These are phyloP conservation scores for Gossypium sturtianum DNA, from an alignment of 345 rosid species.

Conservation along the genomic window DNA sequence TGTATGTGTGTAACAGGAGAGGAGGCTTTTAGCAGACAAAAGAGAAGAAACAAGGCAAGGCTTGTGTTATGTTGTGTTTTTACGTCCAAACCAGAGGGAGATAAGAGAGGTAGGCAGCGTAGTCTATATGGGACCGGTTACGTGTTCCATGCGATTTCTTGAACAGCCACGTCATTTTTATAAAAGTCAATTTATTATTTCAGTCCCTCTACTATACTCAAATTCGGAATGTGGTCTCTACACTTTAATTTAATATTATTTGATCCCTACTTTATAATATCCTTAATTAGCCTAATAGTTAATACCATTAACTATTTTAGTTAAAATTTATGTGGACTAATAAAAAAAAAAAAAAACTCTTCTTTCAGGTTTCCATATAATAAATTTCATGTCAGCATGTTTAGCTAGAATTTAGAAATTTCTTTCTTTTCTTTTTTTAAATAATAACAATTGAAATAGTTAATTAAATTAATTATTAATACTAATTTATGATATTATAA, in stretches of 20 bases:
- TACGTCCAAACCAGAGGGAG: constrained; percentile 20
- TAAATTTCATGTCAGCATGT: background rate
- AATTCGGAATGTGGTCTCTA: background rate
- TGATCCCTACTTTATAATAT: too few relatives aligned
- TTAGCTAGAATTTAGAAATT: too few relatives aligned
- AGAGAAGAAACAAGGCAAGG: constrained; percentile 15
- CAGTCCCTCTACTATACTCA: background rate
- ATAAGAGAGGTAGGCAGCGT: background rate
- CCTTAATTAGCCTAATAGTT: background rate
- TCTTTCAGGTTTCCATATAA: background rate
- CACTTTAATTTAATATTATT: too few relatives aligned
- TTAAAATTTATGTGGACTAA: too few relatives aligned
- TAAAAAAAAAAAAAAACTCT: too few relatives aligned
- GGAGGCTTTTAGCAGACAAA: background rate
- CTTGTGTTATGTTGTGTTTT: constrained; percentile 11
- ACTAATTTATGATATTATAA: too few relatives aligned
- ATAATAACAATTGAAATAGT: too few relatives aligned
- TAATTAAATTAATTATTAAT: too few relatives aligned
- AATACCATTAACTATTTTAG: background rate
- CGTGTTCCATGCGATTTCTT: background rate
- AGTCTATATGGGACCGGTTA: background rate
- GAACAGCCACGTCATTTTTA: background rate
- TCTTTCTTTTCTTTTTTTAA: too few relatives aligned
- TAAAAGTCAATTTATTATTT: background rate
- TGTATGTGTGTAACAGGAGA: background rate